Evolutionary conservation across 2,329 filamentous ascomycete species (phyloP), one percentile per base, ranked within the genome.

Genomic region (Aspergillus costaricaensis): DNA sequence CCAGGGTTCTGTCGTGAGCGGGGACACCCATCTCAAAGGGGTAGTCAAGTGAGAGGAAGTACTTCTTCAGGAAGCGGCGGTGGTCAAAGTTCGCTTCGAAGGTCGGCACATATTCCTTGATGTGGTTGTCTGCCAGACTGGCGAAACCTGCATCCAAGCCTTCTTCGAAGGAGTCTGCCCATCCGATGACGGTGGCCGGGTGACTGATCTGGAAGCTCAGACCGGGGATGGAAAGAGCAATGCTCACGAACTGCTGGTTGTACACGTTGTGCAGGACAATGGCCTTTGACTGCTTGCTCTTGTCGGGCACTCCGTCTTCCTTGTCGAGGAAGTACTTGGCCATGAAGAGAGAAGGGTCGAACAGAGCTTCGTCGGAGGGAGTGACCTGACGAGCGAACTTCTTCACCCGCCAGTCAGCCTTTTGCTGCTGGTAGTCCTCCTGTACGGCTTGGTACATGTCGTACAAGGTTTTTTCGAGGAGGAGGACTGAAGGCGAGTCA

Each of bases 311-410:
- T 0, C 51, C 36, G 10, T 54, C 10, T 15, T 19, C n/a, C 14
- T 27, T 19, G 17, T 19, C 5, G 10, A 41, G 51, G 25, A 54
- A 54, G 15, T 54, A 54, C 51, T 54, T 54, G n/a, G 51, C 51
- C 21, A 54, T 15, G 10, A 54, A 54, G 6, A 54, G 36, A 25
- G 23, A 27, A 5, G 23, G 8, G 9, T 27, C 44, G 23, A 27
- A 25, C 2, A 15, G 44, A 23, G 44, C 44, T 49, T 49, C 44
- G 19, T 49, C 44, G 14, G 44, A 49, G 6, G 23, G 44, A 8
- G 21, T 10, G 5, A 5, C 14, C 15, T 25, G 44, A 14, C 21
- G 19, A 12, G 44, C 44, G 14, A 49, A 49, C 21, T n/a, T 49
- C 5, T 14, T 27, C 14, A 17, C 9, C 15, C 21, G 21, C 44